Evolutionary conservation across 768 basidiomycete genomes (phyloP).

Genomic region (Leccinum aurantiacum): DNA sequence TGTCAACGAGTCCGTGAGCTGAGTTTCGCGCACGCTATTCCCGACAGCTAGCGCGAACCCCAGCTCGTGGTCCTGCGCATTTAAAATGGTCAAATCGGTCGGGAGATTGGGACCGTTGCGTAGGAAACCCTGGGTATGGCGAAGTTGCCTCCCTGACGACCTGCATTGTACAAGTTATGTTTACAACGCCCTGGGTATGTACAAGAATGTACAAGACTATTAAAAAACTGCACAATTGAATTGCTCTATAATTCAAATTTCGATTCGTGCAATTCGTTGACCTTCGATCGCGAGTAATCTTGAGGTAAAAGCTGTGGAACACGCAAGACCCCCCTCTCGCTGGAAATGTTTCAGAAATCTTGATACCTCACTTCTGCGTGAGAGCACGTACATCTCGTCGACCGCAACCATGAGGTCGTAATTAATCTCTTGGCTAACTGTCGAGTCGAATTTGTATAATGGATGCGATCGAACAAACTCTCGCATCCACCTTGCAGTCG

Average conservation of each 20-base stretch:
- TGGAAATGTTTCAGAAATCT: constrained; percentile 28
- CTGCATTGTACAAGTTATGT: neutral
- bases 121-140: neutral
- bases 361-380: neutral
- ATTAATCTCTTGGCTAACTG: constrained; percentile 87
- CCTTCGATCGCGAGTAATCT: constrained; percentile 44
- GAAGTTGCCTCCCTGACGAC: neutral
- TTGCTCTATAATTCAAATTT: constrained; percentile 24
- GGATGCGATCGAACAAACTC: constrained; percentile 90
- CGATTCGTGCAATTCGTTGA: constrained; percentile 28
- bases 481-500: constrained; percentile 92
- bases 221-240: neutral
- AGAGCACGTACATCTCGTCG: constrained; percentile 80
- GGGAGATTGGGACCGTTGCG: neutral
- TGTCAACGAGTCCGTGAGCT: neutral
- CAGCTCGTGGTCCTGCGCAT: neutral
- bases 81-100: neutral
- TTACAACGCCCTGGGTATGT: neutral
- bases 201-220: neutral
- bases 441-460: constrained; percentile 90
- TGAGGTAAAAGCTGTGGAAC: constrained; percentile 64
- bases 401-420: constrained; percentile 89
- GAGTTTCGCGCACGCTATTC: neutral
- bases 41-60: no score
- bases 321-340: constrained; percentile 65